These are phyloP conservation scores for Gloeophyllum trabeum DNA, from an alignment of 768 basidiomycete genomes.

Conservation along the genomic window DNA sequence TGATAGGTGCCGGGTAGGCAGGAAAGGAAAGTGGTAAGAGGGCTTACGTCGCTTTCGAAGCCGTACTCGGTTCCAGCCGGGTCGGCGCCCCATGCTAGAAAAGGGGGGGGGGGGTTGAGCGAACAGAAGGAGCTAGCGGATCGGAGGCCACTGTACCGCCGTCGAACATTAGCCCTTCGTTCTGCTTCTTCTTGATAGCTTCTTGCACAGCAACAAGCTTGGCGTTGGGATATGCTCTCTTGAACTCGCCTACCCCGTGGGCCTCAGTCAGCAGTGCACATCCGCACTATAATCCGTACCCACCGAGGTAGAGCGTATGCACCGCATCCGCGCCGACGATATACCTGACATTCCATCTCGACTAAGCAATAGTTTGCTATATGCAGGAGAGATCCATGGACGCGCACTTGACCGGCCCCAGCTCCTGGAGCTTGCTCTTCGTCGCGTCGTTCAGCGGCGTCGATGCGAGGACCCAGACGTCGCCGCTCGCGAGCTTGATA, in stretches of 20 bases:
- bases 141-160: slow-evolving; percentile 39
- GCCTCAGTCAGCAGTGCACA: slow-evolving; percentile 6
- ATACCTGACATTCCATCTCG: slow-evolving; percentile 25
- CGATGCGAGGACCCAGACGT: slow-evolving; percentile 78
- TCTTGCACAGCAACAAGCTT: slow-evolving; percentile 61
- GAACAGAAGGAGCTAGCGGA: slow-evolving; percentile 25
- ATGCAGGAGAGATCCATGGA: neutral
- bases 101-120: too few relatives aligned
- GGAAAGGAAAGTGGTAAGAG: neutral
- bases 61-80: slow-evolving; percentile 45
- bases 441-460: slow-evolving; percentile 61
- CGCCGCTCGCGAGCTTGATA: slow-evolving; percentile 52
- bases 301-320: slow-evolving; percentile 51
- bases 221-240: slow-evolving; percentile 58
- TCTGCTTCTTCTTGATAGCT: slow-evolving; percentile 37
- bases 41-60: slow-evolving; percentile 56
- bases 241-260: slow-evolving; percentile 37
- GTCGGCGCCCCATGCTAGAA: slow-evolving; percentile 20
- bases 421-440: slow-evolving; percentile 41
- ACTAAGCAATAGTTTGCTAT: neutral
- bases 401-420: slow-evolving; percentile 61
- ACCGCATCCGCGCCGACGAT: slow-evolving; percentile 47
- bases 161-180: slow-evolving; percentile 43
- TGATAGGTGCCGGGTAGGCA: neutral
- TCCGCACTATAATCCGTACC: slow-evolving; percentile 9